Conservation (phyloP, 257 asterid genomes). For the Solanum rostratum region DNA sequence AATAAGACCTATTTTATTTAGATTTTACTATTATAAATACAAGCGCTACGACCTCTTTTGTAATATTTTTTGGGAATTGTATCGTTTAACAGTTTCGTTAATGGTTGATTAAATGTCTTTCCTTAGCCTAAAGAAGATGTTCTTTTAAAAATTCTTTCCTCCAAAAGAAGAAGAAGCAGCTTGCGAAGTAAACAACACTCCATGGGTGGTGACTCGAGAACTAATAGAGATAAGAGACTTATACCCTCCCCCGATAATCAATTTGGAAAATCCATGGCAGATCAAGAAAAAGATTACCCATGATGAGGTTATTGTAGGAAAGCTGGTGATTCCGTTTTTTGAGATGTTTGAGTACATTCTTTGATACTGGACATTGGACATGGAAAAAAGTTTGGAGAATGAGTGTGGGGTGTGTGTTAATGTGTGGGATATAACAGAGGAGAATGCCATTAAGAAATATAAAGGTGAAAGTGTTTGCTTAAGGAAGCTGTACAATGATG, state of each 20-base stretch:
- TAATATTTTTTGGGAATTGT: neutral
- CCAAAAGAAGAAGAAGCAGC: neutral
- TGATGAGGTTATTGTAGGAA: neutral
- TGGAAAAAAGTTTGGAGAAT: conserved; percentile 15
- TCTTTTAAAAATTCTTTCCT: neutral
- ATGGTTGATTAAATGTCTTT: neutral
- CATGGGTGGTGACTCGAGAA: neutral
- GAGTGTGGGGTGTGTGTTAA: conserved; percentile 18
- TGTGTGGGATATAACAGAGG: conserved; percentile 39
- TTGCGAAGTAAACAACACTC: neutral
- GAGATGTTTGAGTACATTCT: conserved; percentile 26
- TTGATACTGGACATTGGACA: too few species aligned
- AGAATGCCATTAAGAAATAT: conserved; percentile 10
- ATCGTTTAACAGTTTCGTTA: neutral
- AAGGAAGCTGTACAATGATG: conserved; percentile 14
- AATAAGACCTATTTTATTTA: too few species aligned
- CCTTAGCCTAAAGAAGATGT: neutral
- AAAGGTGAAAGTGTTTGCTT: conserved; percentile 2
- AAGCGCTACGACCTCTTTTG: neutral
- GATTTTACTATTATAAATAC: neutral
- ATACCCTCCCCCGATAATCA: conserved; percentile 11
- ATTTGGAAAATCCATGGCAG: conserved; percentile 29
- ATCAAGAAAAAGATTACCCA: conserved; percentile 12
- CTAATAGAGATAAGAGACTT: conserved; percentile 35
- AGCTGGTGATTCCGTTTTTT: neutral